A percentile compares a stretch with the other conserved stretches of the same genome.
These are phyloP conservation scores for Xylaria sp. DNA, from an alignment of 495 filamentous ascomycete genomes.

Conservation along the genomic window DNA sequence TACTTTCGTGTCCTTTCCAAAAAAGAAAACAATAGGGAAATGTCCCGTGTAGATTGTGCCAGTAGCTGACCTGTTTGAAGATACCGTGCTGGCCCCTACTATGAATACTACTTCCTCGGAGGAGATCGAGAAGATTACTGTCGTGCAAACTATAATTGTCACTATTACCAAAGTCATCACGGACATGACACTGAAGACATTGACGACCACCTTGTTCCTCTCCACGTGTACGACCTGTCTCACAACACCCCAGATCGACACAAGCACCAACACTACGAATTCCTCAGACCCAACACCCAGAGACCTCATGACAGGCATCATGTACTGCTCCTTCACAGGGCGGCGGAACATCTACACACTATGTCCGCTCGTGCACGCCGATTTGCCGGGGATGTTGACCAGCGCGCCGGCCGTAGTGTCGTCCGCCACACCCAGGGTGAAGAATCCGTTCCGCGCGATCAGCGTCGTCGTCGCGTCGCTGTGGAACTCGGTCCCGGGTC, in stretches of 20 bases:
- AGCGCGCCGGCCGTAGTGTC: neutral
- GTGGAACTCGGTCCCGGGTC: neutral
- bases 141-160: conserved; percentile 10
- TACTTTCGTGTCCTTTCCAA: neutral
- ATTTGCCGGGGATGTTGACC: conserved; percentile 18
- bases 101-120: neutral
- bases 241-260: neutral
- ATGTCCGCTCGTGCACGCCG: conserved; percentile 8
- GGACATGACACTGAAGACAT: neutral
- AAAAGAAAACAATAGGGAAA: no score
- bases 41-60: neutral
- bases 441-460: conserved; percentile 14
- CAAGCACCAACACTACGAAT: neutral
- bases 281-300: neutral
- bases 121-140: neutral
- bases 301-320: conserved; percentile 21
- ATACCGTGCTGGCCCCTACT: neutral
- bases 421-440: neutral
- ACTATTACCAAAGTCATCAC: conserved; percentile 16
- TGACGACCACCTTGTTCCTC: neutral
- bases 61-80: conserved; percentile 10
- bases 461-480: neutral
- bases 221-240: conserved; percentile 19
- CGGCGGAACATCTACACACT: conserved; percentile 22
- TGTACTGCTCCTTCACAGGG: conserved; percentile 29